phyloP scores from a whole-genome alignment of 1,284 basidiomycete genomes.

The Ustilago sp. region DNA sequence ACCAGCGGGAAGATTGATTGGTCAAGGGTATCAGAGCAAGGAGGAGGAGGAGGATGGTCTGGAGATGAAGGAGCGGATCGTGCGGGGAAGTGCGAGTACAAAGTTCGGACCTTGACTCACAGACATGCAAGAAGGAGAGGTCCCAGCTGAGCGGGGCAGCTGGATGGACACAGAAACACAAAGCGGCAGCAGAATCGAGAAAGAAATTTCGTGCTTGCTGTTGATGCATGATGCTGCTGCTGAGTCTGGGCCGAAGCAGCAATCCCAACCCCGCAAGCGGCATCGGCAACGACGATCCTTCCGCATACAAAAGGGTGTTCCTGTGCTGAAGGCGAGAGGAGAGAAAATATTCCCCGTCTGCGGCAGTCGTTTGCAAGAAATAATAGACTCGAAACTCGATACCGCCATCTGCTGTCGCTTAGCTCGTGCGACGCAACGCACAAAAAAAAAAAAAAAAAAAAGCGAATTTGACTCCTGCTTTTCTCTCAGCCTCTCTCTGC shows the following conservation, averaged over 20 bases:
- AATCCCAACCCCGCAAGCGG: constrained; percentile 13
- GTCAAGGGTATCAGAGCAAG: not conserved
- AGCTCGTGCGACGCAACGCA: not conserved
- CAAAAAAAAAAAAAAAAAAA: not conserved
- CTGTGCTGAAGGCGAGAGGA: not conserved
- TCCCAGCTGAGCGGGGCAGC: constrained; percentile 1
- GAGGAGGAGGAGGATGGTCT: not conserved
- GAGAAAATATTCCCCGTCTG: constrained; percentile 11
- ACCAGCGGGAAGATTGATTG: too few species aligned
- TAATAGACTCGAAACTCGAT: not conserved
- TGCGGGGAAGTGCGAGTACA: constrained; percentile 18
- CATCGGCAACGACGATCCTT: constrained; percentile 14
- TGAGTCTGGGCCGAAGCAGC: constrained; percentile 11
- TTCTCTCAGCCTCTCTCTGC: too few species aligned
- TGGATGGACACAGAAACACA: constrained; percentile 3
- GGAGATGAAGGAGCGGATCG: constrained; percentile 14
- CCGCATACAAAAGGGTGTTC: not conserved
- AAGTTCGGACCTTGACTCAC: not conserved
- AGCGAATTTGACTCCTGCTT: not conserved
- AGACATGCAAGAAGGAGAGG: not conserved
- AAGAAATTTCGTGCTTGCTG: constrained; percentile 1
- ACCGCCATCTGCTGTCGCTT: constrained; percentile 5
- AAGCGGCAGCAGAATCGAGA: not conserved
- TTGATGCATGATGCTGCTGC: constrained; percentile 1
- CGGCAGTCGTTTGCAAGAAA: constrained; percentile 4